These are phyloP conservation scores for Apiotrichum mycotoxinovorans DNA, from an alignment of 1,284 basidiomycete species.

Conservation along the genomic window DNA sequence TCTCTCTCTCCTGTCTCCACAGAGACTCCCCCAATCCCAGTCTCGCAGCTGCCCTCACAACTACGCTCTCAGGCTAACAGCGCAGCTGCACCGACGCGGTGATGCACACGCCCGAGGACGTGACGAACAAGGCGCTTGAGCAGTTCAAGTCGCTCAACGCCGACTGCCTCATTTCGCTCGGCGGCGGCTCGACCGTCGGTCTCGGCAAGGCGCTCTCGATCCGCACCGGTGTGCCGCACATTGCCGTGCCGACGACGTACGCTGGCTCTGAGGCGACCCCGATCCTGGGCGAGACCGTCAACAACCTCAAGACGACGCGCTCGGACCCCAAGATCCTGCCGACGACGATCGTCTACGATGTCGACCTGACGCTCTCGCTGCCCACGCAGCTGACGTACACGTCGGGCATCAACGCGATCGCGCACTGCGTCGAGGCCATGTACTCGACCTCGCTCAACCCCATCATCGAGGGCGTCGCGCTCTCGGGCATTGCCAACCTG, in stretches of 20 bases:
- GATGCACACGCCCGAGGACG: slow-evolving; percentile 54
- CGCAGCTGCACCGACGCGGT: slow-evolving; percentile 46
- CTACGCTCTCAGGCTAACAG: background rate
- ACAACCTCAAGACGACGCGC: slow-evolving; percentile 53
- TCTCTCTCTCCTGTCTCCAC: background rate
- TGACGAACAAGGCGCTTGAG: slow-evolving; percentile 46
- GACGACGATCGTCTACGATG: slow-evolving; percentile 54
- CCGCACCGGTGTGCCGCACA: slow-evolving; percentile 51
- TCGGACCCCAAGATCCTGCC: slow-evolving; percentile 52
- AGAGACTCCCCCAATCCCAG: too few species aligned
- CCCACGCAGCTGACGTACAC: slow-evolving; percentile 52
- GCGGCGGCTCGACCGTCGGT: slow-evolving; percentile 53
- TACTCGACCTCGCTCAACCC: slow-evolving; percentile 53
- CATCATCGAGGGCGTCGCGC: slow-evolving; percentile 51
- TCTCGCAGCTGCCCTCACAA: too few species aligned
- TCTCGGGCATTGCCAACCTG: slow-evolving; percentile 51
- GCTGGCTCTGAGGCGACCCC: slow-evolving; percentile 54
- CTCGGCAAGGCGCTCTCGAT: slow-evolving; percentile 54
- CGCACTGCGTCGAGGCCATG: slow-evolving; percentile 53
- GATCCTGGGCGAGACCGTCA: slow-evolving; percentile 54
- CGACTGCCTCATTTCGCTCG: slow-evolving; percentile 50
- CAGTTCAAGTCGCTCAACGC: slow-evolving; percentile 42
- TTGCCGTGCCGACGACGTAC: slow-evolving; percentile 55
- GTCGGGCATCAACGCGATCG: slow-evolving; percentile 54
- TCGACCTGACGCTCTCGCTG: slow-evolving; percentile 53